Base-by-base conservation (phyloP, 2,329 filamentous ascomycete genomes). In the Graphilbum sp. region DNA sequence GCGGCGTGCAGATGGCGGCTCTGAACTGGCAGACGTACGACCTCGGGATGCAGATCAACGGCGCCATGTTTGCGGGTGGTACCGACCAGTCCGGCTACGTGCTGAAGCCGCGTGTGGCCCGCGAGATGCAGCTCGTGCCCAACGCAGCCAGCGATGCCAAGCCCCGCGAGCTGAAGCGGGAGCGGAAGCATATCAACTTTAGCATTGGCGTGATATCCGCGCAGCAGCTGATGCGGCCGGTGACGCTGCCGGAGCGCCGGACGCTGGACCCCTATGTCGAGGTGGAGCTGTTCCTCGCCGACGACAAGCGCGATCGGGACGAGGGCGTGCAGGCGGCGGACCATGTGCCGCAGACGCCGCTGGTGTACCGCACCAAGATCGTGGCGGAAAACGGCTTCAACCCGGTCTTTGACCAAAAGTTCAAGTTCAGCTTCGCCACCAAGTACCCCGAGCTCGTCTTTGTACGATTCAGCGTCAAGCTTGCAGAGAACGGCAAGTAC, bases 11-110 rank as follows among this genome's bases (percentile, higher is more conserved):
- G 59, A 96, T 98, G 88, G 86, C 82, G 13, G 90, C 90, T 0
- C 67, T 96, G 45, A 98, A 98, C 59, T 96, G 90, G 88, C 90
- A 98, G 59, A 96, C 87, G 0, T 95, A 92, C 52, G 90, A 96
- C 53, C 68, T 92, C 16, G 85, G 87, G 34, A 90, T 95, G 72
- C 88, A 96, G 54, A 70, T 96, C 56, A 96, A 96, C 54, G 82
- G 90, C 48, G 90, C 90, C 51, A 96, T 98, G 90, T 98, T 95
- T 54, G 81, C 86, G 34, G 83, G 84, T 41, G 84, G 85, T 32
- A 78, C 72, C 12, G 90, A 95, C 58, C 74, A 76, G 40, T 83
- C 82, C 3, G 90, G 90, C 33, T 98, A 96, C 51, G 86, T 96
- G 13, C 70, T 95, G 38, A 98, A 98, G 62, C 88, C 90, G 17